Evolutionary conservation across 164 flowering plant genomes (phyloP), one percentile per base, ranked within the genome.

Genomic region (Paratinospora sagittata): DNA sequence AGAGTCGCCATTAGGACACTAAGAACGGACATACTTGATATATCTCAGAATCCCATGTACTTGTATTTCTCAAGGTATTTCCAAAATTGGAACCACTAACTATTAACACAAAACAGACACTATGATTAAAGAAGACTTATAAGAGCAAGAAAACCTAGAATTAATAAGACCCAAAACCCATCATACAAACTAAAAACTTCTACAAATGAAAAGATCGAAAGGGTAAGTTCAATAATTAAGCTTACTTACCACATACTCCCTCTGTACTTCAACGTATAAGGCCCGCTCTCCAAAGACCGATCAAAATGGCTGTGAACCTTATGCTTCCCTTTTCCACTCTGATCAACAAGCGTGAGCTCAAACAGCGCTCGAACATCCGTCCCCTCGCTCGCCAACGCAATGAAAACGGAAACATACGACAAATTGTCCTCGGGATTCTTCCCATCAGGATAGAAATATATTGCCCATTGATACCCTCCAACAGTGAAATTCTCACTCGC

Each of bases 281-380:
- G 97, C 27, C 97, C 97, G 67, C 96, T 85, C 82, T 90, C 96
- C 58, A 92, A 79, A 16, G 97, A 83, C 30, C 97, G 86, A 78
- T 89, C 97, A 63, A 93, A 93, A 80, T 90, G 98, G 83, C 93
- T 89, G 69, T 90, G 98, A 43, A 93, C 88, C 79, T 90, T 93
- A 69, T 93, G 90, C 84, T 89, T 89, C 52, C 80, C 91, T 55
- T 89, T 89, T 41, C 93, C 98, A 67, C 90, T 88, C 88, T 93
- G 98, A 72, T 93, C 98, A 39, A 90, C 71, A 27, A 93, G 87
- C 23, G 92, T 93, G 67, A 93, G 76, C 82, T 93, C 97, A 71
- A 93, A 90, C 7, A 81, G 72, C 4, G 83, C 83, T 64, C 81
- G 19, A 14, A 81, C 81, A 36, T 81, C 81, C 0, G 91, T 84